phyloP scores from a whole-genome alignment of 106 monocot genomes.

The Cymbidium sinense region DNA sequence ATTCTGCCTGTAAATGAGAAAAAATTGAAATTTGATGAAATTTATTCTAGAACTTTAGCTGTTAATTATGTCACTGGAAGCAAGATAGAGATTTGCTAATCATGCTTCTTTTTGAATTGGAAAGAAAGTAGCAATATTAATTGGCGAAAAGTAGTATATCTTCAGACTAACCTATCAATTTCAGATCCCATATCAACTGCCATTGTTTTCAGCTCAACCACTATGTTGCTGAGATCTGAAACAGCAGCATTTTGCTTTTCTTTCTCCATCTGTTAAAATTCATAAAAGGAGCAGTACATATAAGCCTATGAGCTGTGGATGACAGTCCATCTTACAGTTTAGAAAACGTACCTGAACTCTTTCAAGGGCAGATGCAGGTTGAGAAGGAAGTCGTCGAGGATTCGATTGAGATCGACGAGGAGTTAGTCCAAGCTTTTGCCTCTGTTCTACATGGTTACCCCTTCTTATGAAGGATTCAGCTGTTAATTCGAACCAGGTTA shows the following conservation, averaged over 20 bases:
- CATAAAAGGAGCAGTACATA: background rate
- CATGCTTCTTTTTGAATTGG: too few species aligned
- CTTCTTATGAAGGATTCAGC: constrained; percentile 37
- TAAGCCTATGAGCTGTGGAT: background rate
- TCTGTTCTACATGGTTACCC: constrained; percentile 22
- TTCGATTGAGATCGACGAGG: constrained; percentile 18
- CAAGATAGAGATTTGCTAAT: too few species aligned
- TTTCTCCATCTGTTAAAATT: background rate
- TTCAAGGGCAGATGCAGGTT: constrained; percentile 26
- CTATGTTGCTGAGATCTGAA: constrained; percentile 14
- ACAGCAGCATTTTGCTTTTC: constrained; percentile 13
- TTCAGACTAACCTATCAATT: constrained; percentile 14
- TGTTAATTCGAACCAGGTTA: constrained; percentile 10
- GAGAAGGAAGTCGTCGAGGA: constrained; percentile 18
- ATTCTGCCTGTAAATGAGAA: constrained; percentile 9
- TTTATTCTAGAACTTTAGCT: too few species aligned
- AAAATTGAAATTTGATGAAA: too few species aligned
- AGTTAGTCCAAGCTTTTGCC: constrained; percentile 31
- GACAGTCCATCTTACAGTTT: background rate
- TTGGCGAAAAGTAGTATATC: too few species aligned
- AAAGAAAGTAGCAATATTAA: too few species aligned
- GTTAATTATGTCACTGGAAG: too few species aligned
- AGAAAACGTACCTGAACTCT: constrained; percentile 35
- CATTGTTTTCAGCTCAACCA: constrained; percentile 15
- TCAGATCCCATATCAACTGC: constrained; percentile 18